phyloP scores from a whole-genome alignment of 768 basidiomycete species.

The Podaxis carcinomalis region DNA sequence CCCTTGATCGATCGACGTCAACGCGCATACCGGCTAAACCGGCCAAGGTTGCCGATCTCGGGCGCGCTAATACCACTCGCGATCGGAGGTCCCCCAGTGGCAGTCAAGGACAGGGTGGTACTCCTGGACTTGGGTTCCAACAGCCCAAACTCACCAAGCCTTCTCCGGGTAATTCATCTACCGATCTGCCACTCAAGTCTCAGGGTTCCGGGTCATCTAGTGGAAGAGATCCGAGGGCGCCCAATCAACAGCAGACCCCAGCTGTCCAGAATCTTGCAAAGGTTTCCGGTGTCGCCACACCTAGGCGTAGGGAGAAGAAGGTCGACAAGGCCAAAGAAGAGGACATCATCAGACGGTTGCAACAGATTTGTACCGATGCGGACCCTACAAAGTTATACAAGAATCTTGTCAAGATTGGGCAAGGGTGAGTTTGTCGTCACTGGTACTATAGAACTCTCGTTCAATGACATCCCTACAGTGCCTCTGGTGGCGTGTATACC shows the following conservation, averaged over 20 bases:
- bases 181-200: conserved; percentile 51
- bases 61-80: conserved; percentile 67
- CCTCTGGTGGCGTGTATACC: conserved; percentile 97
- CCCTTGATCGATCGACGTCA: conserved; percentile 85
- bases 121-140: conserved; percentile 22
- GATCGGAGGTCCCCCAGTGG: conserved; percentile 50
- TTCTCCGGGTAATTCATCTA: conserved; percentile 55
- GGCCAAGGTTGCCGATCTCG: conserved; percentile 45
- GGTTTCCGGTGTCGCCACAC: conserved; percentile 71
- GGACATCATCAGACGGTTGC: conserved; percentile 87
- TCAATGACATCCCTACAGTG: conserved; percentile 42
- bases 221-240: conserved; percentile 30
- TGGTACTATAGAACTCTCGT: conserved; percentile 8
- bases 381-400: conserved; percentile 94
- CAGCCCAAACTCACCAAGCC: conserved; percentile 38
- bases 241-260: conserved; percentile 42
- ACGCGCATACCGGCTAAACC: conserved; percentile 67
- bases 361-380: conserved; percentile 94
- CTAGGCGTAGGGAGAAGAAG: conserved; percentile 84
- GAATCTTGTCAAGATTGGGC: conserved; percentile 94
- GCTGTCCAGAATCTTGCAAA: conserved; percentile 66
- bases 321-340: conserved; percentile 77
- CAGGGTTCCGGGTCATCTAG: conserved; percentile 14
- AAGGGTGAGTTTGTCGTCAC: conserved; percentile 62
- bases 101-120: conserved; percentile 16